phyloP scores from a whole-genome alignment of 1,139 yeast genomes.

The Taiozyma sp. region DNA sequence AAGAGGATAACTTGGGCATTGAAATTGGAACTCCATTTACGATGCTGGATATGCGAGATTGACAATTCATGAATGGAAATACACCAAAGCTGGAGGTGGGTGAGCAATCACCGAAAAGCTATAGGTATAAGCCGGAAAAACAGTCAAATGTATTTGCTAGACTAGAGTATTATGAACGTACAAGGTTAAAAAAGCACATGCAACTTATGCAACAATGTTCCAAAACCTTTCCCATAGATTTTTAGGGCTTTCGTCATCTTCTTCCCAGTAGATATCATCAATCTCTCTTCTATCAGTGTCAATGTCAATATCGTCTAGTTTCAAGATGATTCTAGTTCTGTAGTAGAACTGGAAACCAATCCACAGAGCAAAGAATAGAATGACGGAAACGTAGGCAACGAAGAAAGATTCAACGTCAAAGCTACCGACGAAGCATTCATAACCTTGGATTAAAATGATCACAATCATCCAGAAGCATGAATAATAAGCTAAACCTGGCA shows the following conservation, averaged over 20 bases:
- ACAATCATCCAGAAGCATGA: constrained; percentile 43
- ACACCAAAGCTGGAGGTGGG: neutral
- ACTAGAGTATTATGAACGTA: neutral
- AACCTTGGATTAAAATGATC: constrained; percentile 59
- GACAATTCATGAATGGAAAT: neutral
- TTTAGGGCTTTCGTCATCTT: constrained; percentile 43
- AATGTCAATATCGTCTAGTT: constrained; percentile 51
- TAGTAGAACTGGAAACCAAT: constrained; percentile 42
- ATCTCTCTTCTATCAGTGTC: constrained; percentile 54
- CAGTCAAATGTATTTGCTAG: neutral
- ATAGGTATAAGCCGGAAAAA: neutral
- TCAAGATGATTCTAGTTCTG: constrained; percentile 33
- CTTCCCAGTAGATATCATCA: constrained; percentile 48
- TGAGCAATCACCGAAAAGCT: no score
- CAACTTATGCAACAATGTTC: constrained; percentile 28
- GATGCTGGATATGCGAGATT: constrained; percentile 1
- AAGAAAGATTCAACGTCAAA: constrained; percentile 45
- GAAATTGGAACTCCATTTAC: constrained; percentile 9
- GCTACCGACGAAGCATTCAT: constrained; percentile 42
- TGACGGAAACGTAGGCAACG: constrained; percentile 53
- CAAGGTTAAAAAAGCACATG: neutral
- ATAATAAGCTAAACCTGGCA: constrained; percentile 58
- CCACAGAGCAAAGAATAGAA: constrained; percentile 42
- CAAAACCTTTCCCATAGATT: constrained; percentile 51
- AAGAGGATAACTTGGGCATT: constrained; percentile 1